Evolutionary conservation across 2,329 filamentous ascomycete genomes (phyloP).

Genomic region (Clarireedia hainanense): DNA sequence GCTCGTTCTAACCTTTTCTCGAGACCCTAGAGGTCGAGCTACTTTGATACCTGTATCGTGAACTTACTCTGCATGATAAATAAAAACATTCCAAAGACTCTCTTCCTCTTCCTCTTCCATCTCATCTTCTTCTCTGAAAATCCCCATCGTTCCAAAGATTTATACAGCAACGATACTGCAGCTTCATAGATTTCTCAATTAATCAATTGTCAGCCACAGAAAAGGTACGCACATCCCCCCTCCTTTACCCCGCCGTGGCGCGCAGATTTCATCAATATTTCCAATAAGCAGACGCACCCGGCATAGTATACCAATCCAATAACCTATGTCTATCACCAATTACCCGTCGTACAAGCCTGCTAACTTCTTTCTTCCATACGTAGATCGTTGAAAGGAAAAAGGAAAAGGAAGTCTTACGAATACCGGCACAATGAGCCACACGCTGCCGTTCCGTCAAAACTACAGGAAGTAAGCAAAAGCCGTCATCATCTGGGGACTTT

Average conservation of each 20-base stretch:
- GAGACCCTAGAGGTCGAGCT: neutral
- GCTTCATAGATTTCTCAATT: neutral
- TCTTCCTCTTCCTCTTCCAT: too few relatives aligned
- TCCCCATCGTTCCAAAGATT: too few relatives aligned
- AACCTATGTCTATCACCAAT: neutral
- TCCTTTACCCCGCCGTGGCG: constrained; percentile 9
- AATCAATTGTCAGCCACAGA: neutral
- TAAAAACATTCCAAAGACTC: too few relatives aligned
- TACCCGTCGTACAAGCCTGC: neutral
- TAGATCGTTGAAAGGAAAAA: neutral
- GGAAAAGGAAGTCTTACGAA: neutral
- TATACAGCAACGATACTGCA: neutral
- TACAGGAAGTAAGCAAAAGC: constrained; percentile 9
- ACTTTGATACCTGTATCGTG: neutral
- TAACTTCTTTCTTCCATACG: neutral
- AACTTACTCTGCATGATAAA: neutral
- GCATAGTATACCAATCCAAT: neutral
- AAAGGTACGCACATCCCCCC: neutral
- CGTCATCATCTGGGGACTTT: neutral
- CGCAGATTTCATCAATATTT: neutral
- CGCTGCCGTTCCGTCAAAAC: constrained; percentile 10
- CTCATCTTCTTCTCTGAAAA: too few relatives aligned
- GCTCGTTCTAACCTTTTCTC: neutral
- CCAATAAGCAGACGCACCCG: neutral
- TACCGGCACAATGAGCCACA: constrained; percentile 6